Conservation (phyloP, 805 yeast genomes). For the Blastobotrys parvus region DNA sequence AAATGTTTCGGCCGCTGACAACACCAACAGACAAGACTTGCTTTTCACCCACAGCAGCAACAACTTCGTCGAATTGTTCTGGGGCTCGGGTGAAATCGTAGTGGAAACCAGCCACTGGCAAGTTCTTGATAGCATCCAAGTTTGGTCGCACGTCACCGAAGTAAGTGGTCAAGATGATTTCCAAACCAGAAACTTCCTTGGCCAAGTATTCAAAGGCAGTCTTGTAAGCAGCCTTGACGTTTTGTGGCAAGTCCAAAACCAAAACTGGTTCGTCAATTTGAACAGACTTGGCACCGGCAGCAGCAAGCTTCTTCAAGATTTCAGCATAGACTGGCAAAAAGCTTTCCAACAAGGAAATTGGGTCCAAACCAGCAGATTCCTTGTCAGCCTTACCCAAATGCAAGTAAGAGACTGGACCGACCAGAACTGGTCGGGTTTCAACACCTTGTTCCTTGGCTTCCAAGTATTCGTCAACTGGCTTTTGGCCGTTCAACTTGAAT, state of each 20-base stretch:
- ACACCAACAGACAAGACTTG: slow-evolving; percentile 93
- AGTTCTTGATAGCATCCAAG: slow-evolving; percentile 75
- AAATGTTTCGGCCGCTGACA: slow-evolving; percentile 98
- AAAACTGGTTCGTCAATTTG: slow-evolving; percentile 97
- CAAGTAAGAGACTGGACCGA: slow-evolving; percentile 95
- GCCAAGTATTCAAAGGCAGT: slow-evolving; percentile 74
- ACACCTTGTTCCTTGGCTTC: slow-evolving; percentile 97
- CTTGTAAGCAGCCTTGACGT: slow-evolving; percentile 79
- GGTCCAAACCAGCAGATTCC: slow-evolving; percentile 92
- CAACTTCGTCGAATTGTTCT: slow-evolving; percentile 85
- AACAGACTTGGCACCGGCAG: slow-evolving; percentile 90
- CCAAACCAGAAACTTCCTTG: slow-evolving; percentile 62
- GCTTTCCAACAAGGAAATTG: slow-evolving; percentile 82
- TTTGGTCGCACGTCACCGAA: slow-evolving; percentile 99
- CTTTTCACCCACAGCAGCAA: slow-evolving; percentile 51
- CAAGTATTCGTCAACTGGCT: slow-evolving; percentile 94
- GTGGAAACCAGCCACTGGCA: slow-evolving; percentile 94
- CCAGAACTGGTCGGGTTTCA: slow-evolving; percentile 93
- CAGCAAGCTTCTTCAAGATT: slow-evolving; percentile 76
- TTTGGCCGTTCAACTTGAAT: slow-evolving; percentile 86
- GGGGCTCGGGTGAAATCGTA: slow-evolving; percentile 94
- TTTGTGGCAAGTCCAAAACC: slow-evolving; percentile 85
- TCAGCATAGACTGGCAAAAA: slow-evolving; percentile 89
- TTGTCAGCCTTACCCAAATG: slow-evolving; percentile 97
- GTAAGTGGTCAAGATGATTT: slow-evolving; percentile 80